Evolutionary conservation across 306 rosid genomes (phyloP).

Genomic region (Cajanus cajan): DNA sequence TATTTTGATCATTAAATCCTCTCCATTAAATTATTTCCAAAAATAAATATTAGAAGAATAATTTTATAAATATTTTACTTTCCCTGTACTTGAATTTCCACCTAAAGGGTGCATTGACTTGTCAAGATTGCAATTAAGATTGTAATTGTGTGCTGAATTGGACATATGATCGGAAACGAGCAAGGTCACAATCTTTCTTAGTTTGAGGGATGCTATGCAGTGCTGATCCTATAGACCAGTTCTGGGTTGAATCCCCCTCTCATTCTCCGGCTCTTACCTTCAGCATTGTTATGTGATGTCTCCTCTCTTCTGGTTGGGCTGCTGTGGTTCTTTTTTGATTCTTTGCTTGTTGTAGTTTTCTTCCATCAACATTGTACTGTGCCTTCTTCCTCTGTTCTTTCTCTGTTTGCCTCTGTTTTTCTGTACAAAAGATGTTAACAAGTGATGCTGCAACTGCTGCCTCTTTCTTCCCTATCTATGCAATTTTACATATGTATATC

Average conservation of each 20-base stretch:
- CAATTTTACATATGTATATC: not conserved
- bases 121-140: not conserved
- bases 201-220: not conserved
- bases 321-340: not conserved
- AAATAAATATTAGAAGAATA: constrained; percentile 4
- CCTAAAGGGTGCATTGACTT: constrained; percentile 16
- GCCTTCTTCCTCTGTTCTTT: not conserved
- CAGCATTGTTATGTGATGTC: not conserved
- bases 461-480: not conserved
- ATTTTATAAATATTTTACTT: not conserved
- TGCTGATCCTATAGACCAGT: not conserved
- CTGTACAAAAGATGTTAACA: not conserved
- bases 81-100: not conserved
- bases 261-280: not conserved
- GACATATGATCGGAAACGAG: not conserved
- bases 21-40: constrained; percentile 27
- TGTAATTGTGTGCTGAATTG: not conserved
- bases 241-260: no score
- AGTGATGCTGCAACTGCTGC: not conserved
- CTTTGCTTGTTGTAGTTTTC: not conserved
- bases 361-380: not conserved
- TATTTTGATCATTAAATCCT: constrained; percentile 29
- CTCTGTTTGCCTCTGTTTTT: not conserved
- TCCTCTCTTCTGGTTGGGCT: not conserved
- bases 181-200: not conserved